A percentile compares a stretch with the other conserved stretches of the same genome.
Evolutionary conservation across 495 filamentous ascomycete species (phyloP).

Genomic region (Podospora bellae-mahoneyi): DNA sequence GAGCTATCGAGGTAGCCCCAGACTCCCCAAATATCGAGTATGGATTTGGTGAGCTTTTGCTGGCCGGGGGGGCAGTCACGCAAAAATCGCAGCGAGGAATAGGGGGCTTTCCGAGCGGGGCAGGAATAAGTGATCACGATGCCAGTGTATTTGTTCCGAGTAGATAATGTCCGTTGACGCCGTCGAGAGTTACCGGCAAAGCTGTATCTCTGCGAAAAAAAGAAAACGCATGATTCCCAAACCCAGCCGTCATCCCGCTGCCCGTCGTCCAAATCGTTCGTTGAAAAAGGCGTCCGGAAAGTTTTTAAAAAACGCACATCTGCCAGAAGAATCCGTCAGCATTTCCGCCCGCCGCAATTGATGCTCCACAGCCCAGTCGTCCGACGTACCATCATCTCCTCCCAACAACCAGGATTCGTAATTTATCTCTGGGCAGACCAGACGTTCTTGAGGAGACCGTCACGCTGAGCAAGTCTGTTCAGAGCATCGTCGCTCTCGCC

Average conservation of each 20-base stretch:
- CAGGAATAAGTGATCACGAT: constrained; percentile 27
- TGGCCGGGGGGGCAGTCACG: constrained; percentile 37
- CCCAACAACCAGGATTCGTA: constrained; percentile 19
- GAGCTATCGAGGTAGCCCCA: constrained; percentile 53
- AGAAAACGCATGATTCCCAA: constrained; percentile 24
- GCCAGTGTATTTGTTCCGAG: constrained; percentile 35
- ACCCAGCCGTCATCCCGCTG: constrained; percentile 29
- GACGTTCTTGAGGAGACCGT: constrained; percentile 93
- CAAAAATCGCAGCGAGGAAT: not conserved
- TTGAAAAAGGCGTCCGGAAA: constrained; percentile 22
- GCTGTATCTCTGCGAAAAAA: constrained; percentile 15
- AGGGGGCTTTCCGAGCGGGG: not conserved
- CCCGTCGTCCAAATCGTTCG: constrained; percentile 25
- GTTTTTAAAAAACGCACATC: constrained; percentile 27
- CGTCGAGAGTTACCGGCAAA: constrained; percentile 30
- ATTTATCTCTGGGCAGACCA: constrained; percentile 81
- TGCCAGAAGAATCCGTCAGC: constrained; percentile 15
- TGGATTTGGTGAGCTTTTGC: constrained; percentile 50
- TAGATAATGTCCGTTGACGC: constrained; percentile 38
- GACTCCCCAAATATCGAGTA: constrained; percentile 49
- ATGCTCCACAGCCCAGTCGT: not conserved
- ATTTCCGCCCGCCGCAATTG: not conserved
- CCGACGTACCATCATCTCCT: constrained; percentile 27
- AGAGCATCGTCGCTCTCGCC: constrained; percentile 95
- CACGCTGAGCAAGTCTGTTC: constrained; percentile 91